Conservation (phyloP, 495 filamentous ascomycete species). For the Trichoderma orchidacearum region DNA sequence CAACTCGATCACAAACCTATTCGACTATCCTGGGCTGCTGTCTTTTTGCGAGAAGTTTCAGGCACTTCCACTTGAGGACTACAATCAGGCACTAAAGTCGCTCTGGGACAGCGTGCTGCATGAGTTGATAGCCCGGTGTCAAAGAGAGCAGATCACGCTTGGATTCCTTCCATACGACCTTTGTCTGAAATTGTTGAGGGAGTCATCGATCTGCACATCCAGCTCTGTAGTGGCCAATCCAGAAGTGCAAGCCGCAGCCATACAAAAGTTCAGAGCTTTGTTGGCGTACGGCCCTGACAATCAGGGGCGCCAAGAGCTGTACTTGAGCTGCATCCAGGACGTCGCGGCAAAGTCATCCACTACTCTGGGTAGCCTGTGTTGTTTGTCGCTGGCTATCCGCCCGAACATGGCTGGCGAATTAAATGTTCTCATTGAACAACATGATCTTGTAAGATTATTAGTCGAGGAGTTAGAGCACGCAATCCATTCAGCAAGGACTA, state of each 20-base stretch:
- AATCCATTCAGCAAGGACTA: constrained; percentile 15
- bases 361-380: constrained; percentile 54
- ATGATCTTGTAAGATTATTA: constrained; percentile 29
- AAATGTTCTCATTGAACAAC: constrained; percentile 21
- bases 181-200: constrained; percentile 54
- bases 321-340: constrained; percentile 29
- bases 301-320: constrained; percentile 23
- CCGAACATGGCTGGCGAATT: constrained; percentile 16
- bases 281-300: constrained; percentile 21
- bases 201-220: constrained; percentile 35
- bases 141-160: neutral
- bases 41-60: constrained; percentile 66
- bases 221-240: constrained; percentile 25
- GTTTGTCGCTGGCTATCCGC: constrained; percentile 45
- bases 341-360: constrained; percentile 27
- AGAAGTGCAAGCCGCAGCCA: constrained; percentile 46
- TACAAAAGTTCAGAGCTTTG: constrained; percentile 35
- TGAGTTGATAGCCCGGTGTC: neutral
- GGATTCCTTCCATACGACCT: constrained; percentile 30
- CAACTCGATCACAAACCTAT: constrained; percentile 46
- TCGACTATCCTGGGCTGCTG: constrained; percentile 38
- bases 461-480: constrained; percentile 35
- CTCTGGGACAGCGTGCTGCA: constrained; percentile 29
- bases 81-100: constrained; percentile 37
- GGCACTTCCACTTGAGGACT: constrained; percentile 48